Evolutionary conservation across 768 basidiomycete genomes (phyloP).

Genomic region (Rhizopogon vulgaris): DNA sequence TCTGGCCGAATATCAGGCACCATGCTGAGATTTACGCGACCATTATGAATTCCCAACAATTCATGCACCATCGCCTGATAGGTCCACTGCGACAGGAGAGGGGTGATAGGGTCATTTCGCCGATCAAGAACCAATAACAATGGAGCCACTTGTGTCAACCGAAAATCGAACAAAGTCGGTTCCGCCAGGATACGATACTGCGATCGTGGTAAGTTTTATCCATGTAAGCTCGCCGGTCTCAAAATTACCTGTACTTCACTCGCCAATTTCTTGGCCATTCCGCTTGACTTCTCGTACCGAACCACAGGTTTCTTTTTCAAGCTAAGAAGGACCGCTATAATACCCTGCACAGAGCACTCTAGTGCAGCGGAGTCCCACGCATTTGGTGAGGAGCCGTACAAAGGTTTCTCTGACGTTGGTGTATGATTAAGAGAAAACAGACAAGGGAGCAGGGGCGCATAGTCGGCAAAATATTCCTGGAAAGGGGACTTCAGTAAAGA

Average conservation of each 20-base stretch:
- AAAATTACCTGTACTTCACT: slow-evolving; percentile 68
- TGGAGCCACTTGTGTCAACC: slow-evolving; percentile 82
- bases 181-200: slow-evolving; percentile 80
- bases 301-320: slow-evolving; percentile 95
- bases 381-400: slow-evolving; percentile 70
- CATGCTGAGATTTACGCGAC: slow-evolving; percentile 76
- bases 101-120: slow-evolving; percentile 95
- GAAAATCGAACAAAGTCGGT: slow-evolving; percentile 85
- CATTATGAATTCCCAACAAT: slow-evolving; percentile 87
- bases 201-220: not conserved
- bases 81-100: slow-evolving; percentile 95
- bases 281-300: slow-evolving; percentile 89
- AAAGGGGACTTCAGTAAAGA: not conserved
- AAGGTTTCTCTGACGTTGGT: slow-evolving; percentile 53
- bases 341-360: slow-evolving; percentile 71
- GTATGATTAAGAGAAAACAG: slow-evolving; percentile 83
- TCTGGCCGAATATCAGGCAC: slow-evolving; percentile 87
- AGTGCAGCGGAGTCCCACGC: slow-evolving; percentile 73
- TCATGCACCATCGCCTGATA: slow-evolving; percentile 99
- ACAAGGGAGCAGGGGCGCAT: slow-evolving; percentile 77
- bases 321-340: slow-evolving; percentile 83
- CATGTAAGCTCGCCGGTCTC: slow-evolving; percentile 2
- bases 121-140: slow-evolving; percentile 89
- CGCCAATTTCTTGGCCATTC: slow-evolving; percentile 87
- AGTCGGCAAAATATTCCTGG: slow-evolving; percentile 98